Conservation (phyloP, 129 eudicot species). For the Pseudognaphalium luteoalbum region DNA sequence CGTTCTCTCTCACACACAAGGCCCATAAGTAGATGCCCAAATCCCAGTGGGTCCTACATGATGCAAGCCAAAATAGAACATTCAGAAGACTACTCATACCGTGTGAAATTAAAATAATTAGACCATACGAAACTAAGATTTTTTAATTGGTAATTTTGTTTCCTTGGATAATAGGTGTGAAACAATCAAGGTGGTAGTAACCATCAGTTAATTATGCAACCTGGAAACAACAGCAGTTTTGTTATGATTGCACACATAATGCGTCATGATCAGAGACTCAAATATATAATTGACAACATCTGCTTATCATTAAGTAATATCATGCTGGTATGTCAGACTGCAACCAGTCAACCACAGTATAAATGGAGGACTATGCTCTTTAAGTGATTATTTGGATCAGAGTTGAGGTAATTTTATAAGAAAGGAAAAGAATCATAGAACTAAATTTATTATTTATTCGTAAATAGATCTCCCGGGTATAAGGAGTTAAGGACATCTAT, state of each 20-base stretch:
- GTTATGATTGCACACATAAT: neutral
- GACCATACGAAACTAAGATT: neutral
- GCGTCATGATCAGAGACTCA: no score
- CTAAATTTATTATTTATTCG: neutral
- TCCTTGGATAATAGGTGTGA: neutral
- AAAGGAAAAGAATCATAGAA: neutral
- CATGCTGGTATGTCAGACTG: neutral
- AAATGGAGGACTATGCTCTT: neutral
- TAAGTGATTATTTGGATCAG: no score
- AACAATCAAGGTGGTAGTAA: neutral
- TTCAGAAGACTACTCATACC: neutral
- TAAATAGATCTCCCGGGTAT: neutral
- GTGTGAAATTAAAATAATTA: neutral
- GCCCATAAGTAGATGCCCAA: neutral
- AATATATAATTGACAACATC: no score
- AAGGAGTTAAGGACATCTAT: neutral
- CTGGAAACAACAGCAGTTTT: neutral
- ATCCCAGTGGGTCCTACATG: slow-evolving; percentile 12
- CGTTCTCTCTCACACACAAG: no score
- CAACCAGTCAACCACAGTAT: neutral
- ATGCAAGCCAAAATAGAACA: neutral
- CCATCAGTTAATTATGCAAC: neutral
- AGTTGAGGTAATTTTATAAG: no score
- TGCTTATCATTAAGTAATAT: no score
- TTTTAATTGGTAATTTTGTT: neutral